Base-by-base conservation (phyloP, 371 early-diverging fungal genomes). In the Mucor saturninus region DNA sequence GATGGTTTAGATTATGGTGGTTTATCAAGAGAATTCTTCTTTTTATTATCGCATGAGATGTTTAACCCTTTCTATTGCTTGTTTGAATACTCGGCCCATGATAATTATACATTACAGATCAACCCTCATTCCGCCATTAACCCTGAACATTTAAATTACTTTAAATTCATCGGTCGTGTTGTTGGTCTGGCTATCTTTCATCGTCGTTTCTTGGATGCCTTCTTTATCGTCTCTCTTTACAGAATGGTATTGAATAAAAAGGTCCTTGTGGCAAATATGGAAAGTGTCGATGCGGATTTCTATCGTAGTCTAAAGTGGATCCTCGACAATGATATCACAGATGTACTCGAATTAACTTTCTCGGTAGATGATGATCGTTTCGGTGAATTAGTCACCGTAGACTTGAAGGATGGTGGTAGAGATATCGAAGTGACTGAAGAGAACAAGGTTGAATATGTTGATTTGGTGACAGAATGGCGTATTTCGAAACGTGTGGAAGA, bases 1-100 rank as follows among this genome's bases (percentile, higher is more conserved):
- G 97, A 98, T 77, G 99, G 99, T 55, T 75, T 99, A 43, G 99
- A 99, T 81, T 96, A 95, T 73, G 99, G 99, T 62, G 99, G 99
- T 67, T 80, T 99, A 10, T 95, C 96, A 6, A 83, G 95, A 81
- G 99, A 99, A 76, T 99, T 94, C 83, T 97, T 96, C 86, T 95
- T 93, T 76, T 78, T 98, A 64, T 83, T 99, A 31, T 94, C 96
- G 26, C 95, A 96, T 77, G 97, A 98, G 72, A 98, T 98, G 95
- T 97, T 98, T 80, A 97, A 99, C 72, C 99, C 99, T 10, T 89
- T 93, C 80, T 97, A 95, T 81, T 93, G 95, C 63, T 85, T 99
- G 59, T 99, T 99, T 73, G 95, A 97, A 74, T 96, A 96, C 72
- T 95, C 97, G 39, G 97, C 96, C 10, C 95, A 95, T 76, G 97